A percentile compares a stretch with the other conserved stretches of the same genome.
These are phyloP conservation scores for Neonothopanus nambi DNA, from an alignment of 1,284 basidiomycete genomes.

Conservation along the genomic window DNA sequence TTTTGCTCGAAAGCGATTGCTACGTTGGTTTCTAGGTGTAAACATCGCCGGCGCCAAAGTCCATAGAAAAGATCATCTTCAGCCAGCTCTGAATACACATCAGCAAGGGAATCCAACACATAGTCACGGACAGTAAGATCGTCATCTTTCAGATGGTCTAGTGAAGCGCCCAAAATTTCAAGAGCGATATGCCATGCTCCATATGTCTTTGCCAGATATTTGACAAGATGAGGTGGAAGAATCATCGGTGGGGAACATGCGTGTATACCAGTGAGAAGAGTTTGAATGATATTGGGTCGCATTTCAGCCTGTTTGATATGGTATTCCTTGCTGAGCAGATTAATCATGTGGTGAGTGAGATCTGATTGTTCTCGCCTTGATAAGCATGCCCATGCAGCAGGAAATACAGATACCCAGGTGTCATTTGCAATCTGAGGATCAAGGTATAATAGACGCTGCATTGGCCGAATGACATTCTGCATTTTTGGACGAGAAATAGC, in stretches of 20 bases:
- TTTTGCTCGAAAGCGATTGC: constrained; percentile 96
- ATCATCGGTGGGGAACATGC: constrained; percentile 86
- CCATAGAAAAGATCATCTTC: constrained; percentile 99
- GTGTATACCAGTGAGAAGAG: constrained; percentile 83
- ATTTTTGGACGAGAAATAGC: constrained; percentile 50
- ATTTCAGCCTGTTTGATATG: constrained; percentile 87
- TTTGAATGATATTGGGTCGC: constrained; percentile 95
- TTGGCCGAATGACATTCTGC: constrained; percentile 69
- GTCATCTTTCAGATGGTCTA: constrained; percentile 78
- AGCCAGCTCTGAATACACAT: constrained; percentile 92
- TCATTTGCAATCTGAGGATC: constrained; percentile 80
- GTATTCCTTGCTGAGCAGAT: constrained; percentile 91
- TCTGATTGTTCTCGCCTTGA: constrained; percentile 88
- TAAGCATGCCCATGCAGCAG: constrained; percentile 87
- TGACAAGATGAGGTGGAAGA: constrained; percentile 93
- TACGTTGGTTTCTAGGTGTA: constrained; percentile 90
- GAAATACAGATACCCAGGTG: constrained; percentile 90
- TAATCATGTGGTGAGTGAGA: constrained; percentile 88
- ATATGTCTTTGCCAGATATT: constrained; percentile 96
- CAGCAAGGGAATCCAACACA: constrained; percentile 89
- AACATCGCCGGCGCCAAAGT: constrained; percentile 87
- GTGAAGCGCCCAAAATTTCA: constrained; percentile 84
- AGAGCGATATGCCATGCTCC: constrained; percentile 93
- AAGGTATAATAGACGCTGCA: constrained; percentile 84
- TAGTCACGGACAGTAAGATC: constrained; percentile 83